Conservation (phyloP, 805 yeast genomes). For the Danielia reshetovae region DNA sequence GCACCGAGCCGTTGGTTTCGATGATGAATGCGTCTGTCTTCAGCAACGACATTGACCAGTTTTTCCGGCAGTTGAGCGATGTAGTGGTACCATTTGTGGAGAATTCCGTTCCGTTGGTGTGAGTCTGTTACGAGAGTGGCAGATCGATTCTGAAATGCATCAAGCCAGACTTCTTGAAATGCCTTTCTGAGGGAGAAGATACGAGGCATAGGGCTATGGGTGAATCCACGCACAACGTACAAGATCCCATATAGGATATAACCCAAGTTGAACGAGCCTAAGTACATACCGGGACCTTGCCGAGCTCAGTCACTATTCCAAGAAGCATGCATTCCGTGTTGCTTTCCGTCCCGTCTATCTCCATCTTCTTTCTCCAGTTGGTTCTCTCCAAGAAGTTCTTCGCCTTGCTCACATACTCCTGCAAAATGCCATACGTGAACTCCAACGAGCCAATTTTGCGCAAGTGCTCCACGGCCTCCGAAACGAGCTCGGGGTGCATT, state of each 20-base stretch:
- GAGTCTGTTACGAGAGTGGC: too few relatives aligned
- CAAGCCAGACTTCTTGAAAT: too few relatives aligned
- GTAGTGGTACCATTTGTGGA: neutral
- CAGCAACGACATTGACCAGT: conserved; percentile 22
- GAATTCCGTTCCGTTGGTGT: conserved; percentile 5
- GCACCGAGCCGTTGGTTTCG: conserved; percentile 3
- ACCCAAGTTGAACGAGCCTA: too few relatives aligned
- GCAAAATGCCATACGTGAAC: conserved; percentile 22
- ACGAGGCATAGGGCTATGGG: too few relatives aligned
- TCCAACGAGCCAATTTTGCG: conserved; percentile 21
- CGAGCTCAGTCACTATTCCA: neutral
- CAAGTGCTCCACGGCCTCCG: conserved; percentile 22
- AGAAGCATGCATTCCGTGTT: neutral
- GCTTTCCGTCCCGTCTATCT: too few relatives aligned
- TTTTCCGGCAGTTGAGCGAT: conserved; percentile 17
- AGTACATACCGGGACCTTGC: too few relatives aligned
- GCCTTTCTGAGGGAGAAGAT: too few relatives aligned
- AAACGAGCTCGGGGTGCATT: conserved; percentile 11
- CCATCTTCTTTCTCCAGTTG: neutral
- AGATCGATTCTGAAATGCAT: too few relatives aligned
- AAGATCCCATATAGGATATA: too few relatives aligned
- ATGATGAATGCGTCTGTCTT: conserved; percentile 4
- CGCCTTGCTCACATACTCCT: conserved; percentile 19
- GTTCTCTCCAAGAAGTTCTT: conserved; percentile 8
- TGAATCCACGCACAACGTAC: too few relatives aligned